Base-by-base conservation (phyloP, 805 yeast genomes). In the Ogataea dorogensis region DNA sequence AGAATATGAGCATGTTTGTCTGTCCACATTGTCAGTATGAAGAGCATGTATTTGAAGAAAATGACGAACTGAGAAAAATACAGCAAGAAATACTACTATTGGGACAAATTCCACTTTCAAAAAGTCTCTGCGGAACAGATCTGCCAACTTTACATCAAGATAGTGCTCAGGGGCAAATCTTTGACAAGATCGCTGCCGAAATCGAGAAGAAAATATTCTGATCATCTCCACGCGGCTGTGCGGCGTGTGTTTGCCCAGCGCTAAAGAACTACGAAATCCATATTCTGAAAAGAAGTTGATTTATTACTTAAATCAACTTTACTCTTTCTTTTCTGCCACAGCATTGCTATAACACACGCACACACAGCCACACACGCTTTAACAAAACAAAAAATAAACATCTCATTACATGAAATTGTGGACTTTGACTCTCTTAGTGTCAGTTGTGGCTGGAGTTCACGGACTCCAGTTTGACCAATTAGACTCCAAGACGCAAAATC, bases 21-120 rank as follows among this genome's bases (percentile, higher is more conserved):
- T 86, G 95, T 51, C 86, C 94, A 3, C 77, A 82, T 42, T 86
- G 95, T 53, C 55, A 66, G 32, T 88, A 82, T 47, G 80, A 79
- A 44, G 68, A 82, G 8, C 91, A 82, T 50, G 68, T 86, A 1
- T 86, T 86, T 62, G 95, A 94, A 0, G 53, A 67, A 6, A 80
- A 75, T 17, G 86, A 85, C 2, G 78, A 74, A 1, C 68, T 73
- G 1, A 47, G 54, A 17, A 72, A 71, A 39, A 80, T 79, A 38
- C 51, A 64, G 31, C 59, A 61, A 26, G 64, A 68, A 1, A 53
- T 84, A 13, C 69, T 65, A 2, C 60, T 81, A 1, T 53, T 86
- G 13, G 91, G 84, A 0, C 71, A 78, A 1, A 71, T 86, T 15
- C 95, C 95, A 0, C 62, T 86, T 79, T 88, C 46, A 33, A 52